A percentile compares a stretch with the other conserved stretches of the same genome.
Evolutionary conservation across 495 filamentous ascomycete genomes (phyloP).

Genomic region (Bacidia rubella): DNA sequence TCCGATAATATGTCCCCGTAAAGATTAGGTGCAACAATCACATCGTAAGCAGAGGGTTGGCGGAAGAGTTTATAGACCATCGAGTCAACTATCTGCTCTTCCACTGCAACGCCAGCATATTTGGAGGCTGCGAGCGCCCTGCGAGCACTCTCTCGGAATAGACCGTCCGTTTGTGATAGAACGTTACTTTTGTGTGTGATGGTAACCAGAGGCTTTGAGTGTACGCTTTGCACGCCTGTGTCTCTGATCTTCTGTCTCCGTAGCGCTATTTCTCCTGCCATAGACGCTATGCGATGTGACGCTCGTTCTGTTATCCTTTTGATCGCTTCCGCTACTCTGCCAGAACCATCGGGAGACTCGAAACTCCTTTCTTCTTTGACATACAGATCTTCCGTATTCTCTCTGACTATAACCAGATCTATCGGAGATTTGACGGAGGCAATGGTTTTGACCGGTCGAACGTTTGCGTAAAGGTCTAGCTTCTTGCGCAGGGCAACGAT

Average conservation of each 20-base stretch:
- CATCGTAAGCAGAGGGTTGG: constrained; percentile 85
- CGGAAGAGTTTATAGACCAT: constrained; percentile 99
- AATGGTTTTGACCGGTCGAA: constrained; percentile 87
- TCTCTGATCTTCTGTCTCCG: constrained; percentile 68
- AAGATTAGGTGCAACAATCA: constrained; percentile 94
- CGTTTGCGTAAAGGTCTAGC: constrained; percentile 91
- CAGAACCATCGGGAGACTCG: constrained; percentile 47
- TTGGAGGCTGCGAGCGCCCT: constrained; percentile 49
- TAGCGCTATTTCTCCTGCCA: constrained; percentile 88
- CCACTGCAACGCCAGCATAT: constrained; percentile 53
- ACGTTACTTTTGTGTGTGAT: constrained; percentile 99
- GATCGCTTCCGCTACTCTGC: constrained; percentile 90
- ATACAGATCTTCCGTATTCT: constrained; percentile 98
- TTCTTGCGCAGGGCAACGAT: constrained; percentile 95
- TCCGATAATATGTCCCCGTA: constrained; percentile 97
- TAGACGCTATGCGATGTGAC: constrained; percentile 68
- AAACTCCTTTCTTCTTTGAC: constrained; percentile 90
- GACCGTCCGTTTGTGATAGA: constrained; percentile 86
- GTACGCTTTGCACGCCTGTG: constrained; percentile 33
- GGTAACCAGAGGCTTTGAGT: constrained; percentile 65
- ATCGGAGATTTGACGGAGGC: constrained; percentile 47
- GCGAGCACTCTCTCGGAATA: constrained; percentile 75
- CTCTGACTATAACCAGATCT: constrained; percentile 94
- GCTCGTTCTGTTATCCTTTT: constrained; percentile 88
- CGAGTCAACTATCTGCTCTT: constrained; percentile 97